Conservation (phyloP, 2,329 filamentous ascomycete genomes). For the Fusarium sp. region DNA sequence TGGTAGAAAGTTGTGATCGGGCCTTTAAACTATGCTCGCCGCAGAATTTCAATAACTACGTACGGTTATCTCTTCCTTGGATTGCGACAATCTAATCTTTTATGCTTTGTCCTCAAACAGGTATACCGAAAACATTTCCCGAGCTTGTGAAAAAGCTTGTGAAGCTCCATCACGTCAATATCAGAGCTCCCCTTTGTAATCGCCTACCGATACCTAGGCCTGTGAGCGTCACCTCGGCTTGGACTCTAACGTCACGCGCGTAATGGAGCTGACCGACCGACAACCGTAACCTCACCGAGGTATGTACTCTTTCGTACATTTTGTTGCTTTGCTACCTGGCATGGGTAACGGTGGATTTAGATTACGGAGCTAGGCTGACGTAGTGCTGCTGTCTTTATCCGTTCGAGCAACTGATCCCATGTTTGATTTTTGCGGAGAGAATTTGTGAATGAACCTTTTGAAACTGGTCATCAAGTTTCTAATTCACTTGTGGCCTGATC, state of each 20-base stretch:
- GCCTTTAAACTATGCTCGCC: conserved; percentile 14
- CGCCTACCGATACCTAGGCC: conserved; percentile 10
- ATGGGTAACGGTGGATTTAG: conserved; percentile 7
- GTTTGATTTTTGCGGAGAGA: neutral
- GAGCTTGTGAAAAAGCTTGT: conserved; percentile 38
- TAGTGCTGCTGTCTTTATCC: conserved; percentile 3
- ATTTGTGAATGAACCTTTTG: neutral
- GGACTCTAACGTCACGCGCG: conserved; percentile 27
- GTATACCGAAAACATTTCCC: conserved; percentile 26
- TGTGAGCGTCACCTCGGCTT: conserved; percentile 24
- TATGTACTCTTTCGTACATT: conserved; percentile 27
- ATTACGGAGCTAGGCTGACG: conserved; percentile 27
- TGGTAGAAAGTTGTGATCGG: conserved; percentile 3
- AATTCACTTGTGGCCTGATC: conserved; percentile 2
- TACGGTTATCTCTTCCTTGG: neutral
- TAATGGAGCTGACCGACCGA: conserved; percentile 30
- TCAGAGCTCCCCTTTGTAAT: conserved; percentile 11
- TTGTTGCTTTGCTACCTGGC: conserved; percentile 8
- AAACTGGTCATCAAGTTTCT: neutral
- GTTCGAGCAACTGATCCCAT: conserved; percentile 23
- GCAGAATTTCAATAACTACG: neutral
- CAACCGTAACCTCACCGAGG: conserved; percentile 26
- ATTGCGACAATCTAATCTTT: conserved; percentile 24
- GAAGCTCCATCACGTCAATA: conserved; percentile 25
- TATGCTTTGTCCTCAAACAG: conserved; percentile 23